These are phyloP conservation scores for Aspergillus sojae DNA, from an alignment of 2,329 filamentous ascomycete genomes.

Conservation along the genomic window DNA sequence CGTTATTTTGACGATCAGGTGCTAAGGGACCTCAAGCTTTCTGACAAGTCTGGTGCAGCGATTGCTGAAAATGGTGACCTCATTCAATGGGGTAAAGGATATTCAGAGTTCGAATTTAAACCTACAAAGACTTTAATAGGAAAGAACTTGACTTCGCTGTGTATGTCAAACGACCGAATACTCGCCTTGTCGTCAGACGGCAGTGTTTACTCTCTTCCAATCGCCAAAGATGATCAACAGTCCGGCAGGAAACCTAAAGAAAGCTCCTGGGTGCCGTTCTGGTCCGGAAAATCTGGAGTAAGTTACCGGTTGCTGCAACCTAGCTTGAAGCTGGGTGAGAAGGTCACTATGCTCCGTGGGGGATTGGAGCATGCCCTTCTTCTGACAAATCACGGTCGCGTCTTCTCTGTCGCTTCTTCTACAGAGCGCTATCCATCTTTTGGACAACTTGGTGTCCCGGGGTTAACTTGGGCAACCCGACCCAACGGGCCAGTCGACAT, in stretches of 20 bases:
- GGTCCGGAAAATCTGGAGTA: conserved; percentile 60
- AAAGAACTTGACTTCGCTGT: conserved; percentile 76
- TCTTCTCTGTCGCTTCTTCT: conserved; percentile 86
- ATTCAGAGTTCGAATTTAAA: conserved; percentile 62
- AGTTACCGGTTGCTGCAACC: conserved; percentile 76
- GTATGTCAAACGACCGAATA: conserved; percentile 79
- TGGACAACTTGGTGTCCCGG: conserved; percentile 86
- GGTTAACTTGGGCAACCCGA: conserved; percentile 76
- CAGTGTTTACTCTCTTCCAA: conserved; percentile 80
- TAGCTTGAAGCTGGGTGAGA: conserved; percentile 69
- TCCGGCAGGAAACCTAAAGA: conserved; percentile 66
- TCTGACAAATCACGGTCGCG: conserved; percentile 78
- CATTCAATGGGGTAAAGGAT: conserved; percentile 86
- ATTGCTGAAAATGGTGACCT: conserved; percentile 86
- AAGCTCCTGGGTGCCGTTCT: conserved; percentile 73
- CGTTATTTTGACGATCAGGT: conserved; percentile 81
- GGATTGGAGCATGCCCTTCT: conserved; percentile 86
- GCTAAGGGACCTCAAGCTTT: conserved; percentile 84
- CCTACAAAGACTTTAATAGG: conserved; percentile 76
- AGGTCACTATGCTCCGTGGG: conserved; percentile 70
- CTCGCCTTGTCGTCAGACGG: conserved; percentile 76
- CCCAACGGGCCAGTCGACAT: conserved; percentile 78
- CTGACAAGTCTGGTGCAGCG: conserved; percentile 79
- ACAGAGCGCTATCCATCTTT: conserved; percentile 75
- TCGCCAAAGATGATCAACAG: conserved; percentile 71